Evolutionary conservation across 768 basidiomycete genomes (phyloP).

Genomic region (Russula abietina): DNA sequence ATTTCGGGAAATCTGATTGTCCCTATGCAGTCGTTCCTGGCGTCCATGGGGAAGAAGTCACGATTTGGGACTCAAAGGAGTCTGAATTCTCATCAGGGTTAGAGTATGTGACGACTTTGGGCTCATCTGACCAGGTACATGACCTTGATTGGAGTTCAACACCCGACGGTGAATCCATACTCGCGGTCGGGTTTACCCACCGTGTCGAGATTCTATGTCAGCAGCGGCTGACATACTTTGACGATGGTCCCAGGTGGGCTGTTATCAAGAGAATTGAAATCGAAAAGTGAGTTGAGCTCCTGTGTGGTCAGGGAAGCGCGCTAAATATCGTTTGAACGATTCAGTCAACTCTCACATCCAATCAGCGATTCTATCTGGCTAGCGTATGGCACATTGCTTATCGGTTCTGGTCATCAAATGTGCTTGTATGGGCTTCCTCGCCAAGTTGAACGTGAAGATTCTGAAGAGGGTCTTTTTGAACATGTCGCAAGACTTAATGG

Average conservation of each 20-base stretch:
- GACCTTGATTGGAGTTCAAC: slow-evolving; percentile 95
- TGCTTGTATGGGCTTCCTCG: slow-evolving; percentile 60
- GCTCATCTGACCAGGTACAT: slow-evolving; percentile 51
- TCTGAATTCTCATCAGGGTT: slow-evolving; percentile 90
- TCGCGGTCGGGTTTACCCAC: slow-evolving; percentile 80
- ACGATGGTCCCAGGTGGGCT: slow-evolving; percentile 73
- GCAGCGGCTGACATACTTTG: slow-evolving; percentile 88
- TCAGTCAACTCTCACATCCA: slow-evolving; percentile 53
- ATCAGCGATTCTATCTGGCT: slow-evolving; percentile 93
- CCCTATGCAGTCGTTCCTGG: slow-evolving; percentile 49
- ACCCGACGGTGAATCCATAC: slow-evolving; percentile 81
- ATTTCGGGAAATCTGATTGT: background rate
- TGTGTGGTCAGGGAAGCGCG: background rate
- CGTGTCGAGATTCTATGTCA: slow-evolving; percentile 85
- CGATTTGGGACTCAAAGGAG: slow-evolving; percentile 94
- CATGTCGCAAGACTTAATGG: slow-evolving; percentile 79
- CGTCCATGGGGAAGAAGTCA: slow-evolving; percentile 66
- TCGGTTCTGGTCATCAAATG: slow-evolving; percentile 81
- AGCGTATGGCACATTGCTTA: slow-evolving; percentile 70
- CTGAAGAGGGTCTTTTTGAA: slow-evolving; percentile 61
- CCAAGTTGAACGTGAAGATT: slow-evolving; percentile 23
- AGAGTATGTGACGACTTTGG: slow-evolving; percentile 60
- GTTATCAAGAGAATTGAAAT: slow-evolving; percentile 66
- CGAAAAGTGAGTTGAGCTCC: slow-evolving; percentile 43
- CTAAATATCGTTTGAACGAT: background rate